Evolutionary conservation across 1,139 yeast genomes (phyloP).

Genomic region (Nadsonia starkeyi-henricii): DNA sequence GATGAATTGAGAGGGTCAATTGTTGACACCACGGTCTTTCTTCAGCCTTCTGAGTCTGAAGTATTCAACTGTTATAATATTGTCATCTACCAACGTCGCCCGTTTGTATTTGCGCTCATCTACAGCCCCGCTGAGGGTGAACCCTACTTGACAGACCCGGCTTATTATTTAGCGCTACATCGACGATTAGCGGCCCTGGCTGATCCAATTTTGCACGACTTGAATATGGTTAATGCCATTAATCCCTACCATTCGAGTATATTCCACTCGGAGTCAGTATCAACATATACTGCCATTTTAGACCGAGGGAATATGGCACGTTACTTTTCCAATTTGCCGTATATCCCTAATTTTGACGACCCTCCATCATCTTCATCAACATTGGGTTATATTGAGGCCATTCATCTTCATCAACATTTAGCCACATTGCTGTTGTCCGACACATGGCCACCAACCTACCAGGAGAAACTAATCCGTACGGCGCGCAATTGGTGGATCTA

Average conservation of each 20-base stretch:
- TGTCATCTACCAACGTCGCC: conserved; percentile 17
- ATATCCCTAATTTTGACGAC: conserved; percentile 6
- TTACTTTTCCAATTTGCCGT: conserved; percentile 7
- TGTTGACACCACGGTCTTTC: conserved; percentile 5
- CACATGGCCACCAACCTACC: conserved; percentile 10
- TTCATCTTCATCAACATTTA: conserved; percentile 5
- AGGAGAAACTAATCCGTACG: conserved; percentile 18
- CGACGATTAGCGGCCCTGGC: conserved; percentile 18
- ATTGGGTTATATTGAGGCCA: conserved; percentile 11
- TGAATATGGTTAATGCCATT: conserved; percentile 6
- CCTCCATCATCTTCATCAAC: conserved; percentile 19
- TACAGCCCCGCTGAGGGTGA: conserved; percentile 5
- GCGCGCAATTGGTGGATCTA: conserved; percentile 21
- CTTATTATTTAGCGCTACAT: conserved; percentile 15
- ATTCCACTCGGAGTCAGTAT: conserved; percentile 6
- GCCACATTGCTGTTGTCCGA: neutral
- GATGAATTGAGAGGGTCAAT: conserved; percentile 1
- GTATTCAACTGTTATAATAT: conserved; percentile 10
- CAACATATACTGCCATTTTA: conserved; percentile 16
- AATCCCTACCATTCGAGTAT: conserved; percentile 2
- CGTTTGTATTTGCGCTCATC: conserved; percentile 16
- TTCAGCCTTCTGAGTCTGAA: conserved; percentile 2
- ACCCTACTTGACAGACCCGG: conserved; percentile 6
- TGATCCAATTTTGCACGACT: conserved; percentile 17
- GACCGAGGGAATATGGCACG: conserved; percentile 12